phyloP scores from a whole-genome alignment of 352 stramenopile genomes.

The Pythium monospermum region DNA sequence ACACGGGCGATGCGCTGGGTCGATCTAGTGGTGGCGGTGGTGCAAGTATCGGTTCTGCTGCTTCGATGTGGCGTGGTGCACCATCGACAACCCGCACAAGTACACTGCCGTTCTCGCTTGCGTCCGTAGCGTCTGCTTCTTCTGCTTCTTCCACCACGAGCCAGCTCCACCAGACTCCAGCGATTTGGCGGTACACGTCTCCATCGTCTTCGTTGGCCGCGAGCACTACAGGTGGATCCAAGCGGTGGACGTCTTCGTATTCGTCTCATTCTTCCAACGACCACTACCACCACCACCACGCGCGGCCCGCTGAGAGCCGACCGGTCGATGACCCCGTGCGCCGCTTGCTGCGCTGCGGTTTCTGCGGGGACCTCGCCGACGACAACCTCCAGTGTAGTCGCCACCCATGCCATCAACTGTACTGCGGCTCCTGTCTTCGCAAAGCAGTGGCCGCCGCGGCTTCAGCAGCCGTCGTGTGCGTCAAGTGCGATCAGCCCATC shows the following conservation, averaged over 20 bases:
- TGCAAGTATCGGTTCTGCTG: background rate
- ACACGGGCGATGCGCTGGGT: background rate
- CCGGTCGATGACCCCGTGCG: too few species aligned
- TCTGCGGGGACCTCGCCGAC: slow-evolving; percentile 67
- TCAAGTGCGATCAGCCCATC: slow-evolving; percentile 47
- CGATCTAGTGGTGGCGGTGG: slow-evolving; percentile 1
- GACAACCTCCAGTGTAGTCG: slow-evolving; percentile 63
- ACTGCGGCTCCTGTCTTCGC: slow-evolving; percentile 56
- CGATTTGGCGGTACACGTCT: slow-evolving; percentile 18
- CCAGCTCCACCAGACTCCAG: background rate
- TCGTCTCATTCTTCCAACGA: too few species aligned
- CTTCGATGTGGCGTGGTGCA: background rate
- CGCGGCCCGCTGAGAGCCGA: too few species aligned
- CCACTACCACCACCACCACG: too few species aligned
- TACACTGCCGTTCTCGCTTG: slow-evolving; percentile 5
- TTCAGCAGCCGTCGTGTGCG: slow-evolving; percentile 28
- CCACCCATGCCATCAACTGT: slow-evolving; percentile 54
- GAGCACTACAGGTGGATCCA: too few species aligned
- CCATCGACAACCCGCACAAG: background rate
- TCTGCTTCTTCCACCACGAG: too few species aligned
- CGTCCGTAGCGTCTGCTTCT: background rate
- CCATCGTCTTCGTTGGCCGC: too few species aligned
- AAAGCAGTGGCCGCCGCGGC: slow-evolving; percentile 21
- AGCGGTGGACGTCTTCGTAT: too few species aligned
- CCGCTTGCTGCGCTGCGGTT: slow-evolving; percentile 52